Evolutionary conservation across 768 basidiomycete species (phyloP), one percentile per base, ranked within the genome.

Genomic region (Tremella yokohamensis): DNA sequence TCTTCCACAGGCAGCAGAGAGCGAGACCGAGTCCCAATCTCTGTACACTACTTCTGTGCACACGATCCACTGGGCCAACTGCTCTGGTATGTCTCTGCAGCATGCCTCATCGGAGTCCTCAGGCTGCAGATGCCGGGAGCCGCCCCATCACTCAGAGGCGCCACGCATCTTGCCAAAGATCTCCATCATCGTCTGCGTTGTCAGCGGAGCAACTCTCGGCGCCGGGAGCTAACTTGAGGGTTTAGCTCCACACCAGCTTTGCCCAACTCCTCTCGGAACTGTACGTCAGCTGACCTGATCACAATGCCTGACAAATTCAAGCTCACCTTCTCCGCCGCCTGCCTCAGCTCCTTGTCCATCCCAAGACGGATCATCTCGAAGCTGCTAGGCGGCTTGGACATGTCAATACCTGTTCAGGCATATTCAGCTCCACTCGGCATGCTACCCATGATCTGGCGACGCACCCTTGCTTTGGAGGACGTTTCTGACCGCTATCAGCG

Each of bases 211-310:
- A 34, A 4, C 29, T 6, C 4, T 34, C 29, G 29, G n/a, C n/a
- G n/a, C n/a, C n/a, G 11, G 29, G 24, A 47, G 51, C 65, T 56
- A 12, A 67, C 65, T 52, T 58, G 44, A 9, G 66, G 66, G 39
- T 61, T 69, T 13, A 68, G 56, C 49, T 73, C 71, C 6, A 73
- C 63, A 18, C 71, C 71, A 15, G 71, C 71, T 29, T 68, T 56
- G 40, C 66, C 63, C 49, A 73, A 42, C 54, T 73, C 65, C 9
- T 53, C 40, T 62, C 69, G 66, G 2, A 73, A 44, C 68, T 69
- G 24, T 13, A 29, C 37, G n/a, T 44, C n/a, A 25, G 9, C 12
- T 34, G n/a, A n/a, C n/a, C n/a, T 11, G 6, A 11, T 34, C 6
- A 4, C 29, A 34, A 6, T 11, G 4, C 24, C 15, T 20, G 9